Evolutionary conservation across 129 eudicot species (phyloP), one percentile per base, ranked within the genome.

Genomic region (Tagetes erecta): DNA sequence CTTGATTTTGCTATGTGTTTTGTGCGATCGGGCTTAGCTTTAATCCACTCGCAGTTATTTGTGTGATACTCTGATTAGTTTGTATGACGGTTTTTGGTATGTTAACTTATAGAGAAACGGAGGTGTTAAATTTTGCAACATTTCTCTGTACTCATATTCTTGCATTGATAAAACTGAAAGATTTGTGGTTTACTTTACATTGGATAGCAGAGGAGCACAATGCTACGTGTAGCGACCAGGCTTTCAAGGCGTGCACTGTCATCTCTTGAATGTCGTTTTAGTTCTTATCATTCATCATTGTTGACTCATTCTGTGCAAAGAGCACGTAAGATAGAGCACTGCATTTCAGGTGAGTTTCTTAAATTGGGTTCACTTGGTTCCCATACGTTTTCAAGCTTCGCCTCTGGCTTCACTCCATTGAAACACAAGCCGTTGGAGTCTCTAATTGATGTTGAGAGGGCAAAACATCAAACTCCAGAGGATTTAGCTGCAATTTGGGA

Each of bases 401-500:
- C 97, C 8, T 36, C 87, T 40, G 92, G 98, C n/a, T 93, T 93
- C 73, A 70, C 89, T 0, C 98, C 97, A 2, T 71, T 93, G 77
- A 76, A 90, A 56, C 82, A 56, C 39, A 93, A 90, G 78, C 86
- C 91, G 0, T 79, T 93, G 92, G 85, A 77, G 47, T 85, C 98
- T 9, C 85, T 93, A 52, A 83, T 93, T 73, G 96, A 93, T 46
- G 47, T 86, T 50, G 81, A 82, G 64, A 84, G 98, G 77, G 97
- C 96, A 8, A 81, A 86, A 80, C 71, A 37, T 69, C 85, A 86
- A 74, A 79, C 91, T 3, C 86, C 92, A 10, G 86, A 93, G 68
- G 92, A 90, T 55, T 92, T 90, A 36, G 87, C 88, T 69, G 62
- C 80, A 27, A 83, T 88, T 76, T 93, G 96, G 97, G 97, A 90